Evolutionary conservation across 1,284 basidiomycete species (phyloP), one percentile per base, ranked within the genome.

Genomic region (Erythrobasidium hasegawianum): DNA sequence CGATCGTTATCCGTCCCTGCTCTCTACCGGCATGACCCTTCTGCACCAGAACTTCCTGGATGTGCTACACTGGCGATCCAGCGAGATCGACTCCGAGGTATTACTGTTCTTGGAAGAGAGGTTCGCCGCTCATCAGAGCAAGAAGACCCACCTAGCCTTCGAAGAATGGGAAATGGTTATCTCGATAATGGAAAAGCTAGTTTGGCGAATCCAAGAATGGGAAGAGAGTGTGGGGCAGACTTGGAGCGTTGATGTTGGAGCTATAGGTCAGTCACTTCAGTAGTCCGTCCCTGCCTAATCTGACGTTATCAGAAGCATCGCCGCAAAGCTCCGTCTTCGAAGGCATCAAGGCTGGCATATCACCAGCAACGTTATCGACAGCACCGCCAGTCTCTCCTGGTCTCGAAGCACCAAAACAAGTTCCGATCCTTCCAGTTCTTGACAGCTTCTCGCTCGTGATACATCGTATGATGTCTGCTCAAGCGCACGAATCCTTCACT

Each of bases 401-500:
- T 56, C 18, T 10, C 13, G 11, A 50, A 29, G n/a, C 55, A 22
- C 33, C 33, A 11, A 27, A 9, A 41, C 16, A 39, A 26, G 9
- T 47, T 18, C n/a, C 54, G 3, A 58, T 47, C 75, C 80, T 52
- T 72, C 77, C 1, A 67, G 74, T 13, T 72, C 78, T 67, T 72
- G 81, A 2, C 76, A 78, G 58, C 77, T 79, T 64, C 72, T 75
- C 13, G 75, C 26, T 61, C 3, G 57, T 67, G 27, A 54, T 67
- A 33, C 53, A 59, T 18, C 57, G 64, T 14, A 59, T 67, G 64
- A 33, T 67, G 2, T 33, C 41, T 1, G 68, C 57, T 20, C 61
- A 60, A 24, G n/a, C 52, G 18, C n/a, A 54, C 24, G 64, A 64
- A 8, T 56, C 26, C 39, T 69, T 67, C 47, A 57, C 49, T 4